A percentile compares a stretch with the other conserved stretches of the same genome.
phyloP scores from a whole-genome alignment of 2,329 filamentous ascomycete species.

The Graphilbum fragrans region DNA sequence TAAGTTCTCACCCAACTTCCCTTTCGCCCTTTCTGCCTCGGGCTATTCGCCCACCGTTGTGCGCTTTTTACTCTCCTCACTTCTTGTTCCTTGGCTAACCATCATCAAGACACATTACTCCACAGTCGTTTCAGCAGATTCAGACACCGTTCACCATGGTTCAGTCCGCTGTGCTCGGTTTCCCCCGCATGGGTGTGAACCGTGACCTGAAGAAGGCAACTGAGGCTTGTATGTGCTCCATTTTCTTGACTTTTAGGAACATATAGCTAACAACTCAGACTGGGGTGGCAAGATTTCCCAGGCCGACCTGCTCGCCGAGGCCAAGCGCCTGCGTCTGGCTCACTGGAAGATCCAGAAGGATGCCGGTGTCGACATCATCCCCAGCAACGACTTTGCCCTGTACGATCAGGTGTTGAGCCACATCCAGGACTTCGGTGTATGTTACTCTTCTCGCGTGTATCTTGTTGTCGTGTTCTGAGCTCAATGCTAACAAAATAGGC shows the following conservation, averaged over 20 bases:
- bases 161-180: conserved; percentile 77
- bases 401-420: conserved; percentile 97
- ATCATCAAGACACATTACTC: neutral
- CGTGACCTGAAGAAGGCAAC: conserved; percentile 99
- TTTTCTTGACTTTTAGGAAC: neutral
- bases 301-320: conserved; percentile 82
- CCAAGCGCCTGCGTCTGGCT: conserved; percentile 87
- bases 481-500: conserved; percentile 52
- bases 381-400: conserved; percentile 98
- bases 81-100: neutral
- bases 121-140: neutral
- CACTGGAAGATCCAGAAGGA: conserved; percentile 99
- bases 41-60: neutral
- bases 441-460: conserved; percentile 19
- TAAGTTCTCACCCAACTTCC: neutral
- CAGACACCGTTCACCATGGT: conserved; percentile 35
- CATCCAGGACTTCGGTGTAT: conserved; percentile 93
- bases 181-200: conserved; percentile 96
- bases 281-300: conserved; percentile 94
- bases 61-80: neutral
- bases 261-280: conserved; percentile 22
- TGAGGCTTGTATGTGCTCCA: conserved; percentile 58
- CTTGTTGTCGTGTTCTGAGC: neutral
- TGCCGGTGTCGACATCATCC: conserved; percentile 93
- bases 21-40: neutral